Evolutionary conservation across 805 yeast genomes (phyloP).

Genomic region (Spathaspora gorwiae): DNA sequence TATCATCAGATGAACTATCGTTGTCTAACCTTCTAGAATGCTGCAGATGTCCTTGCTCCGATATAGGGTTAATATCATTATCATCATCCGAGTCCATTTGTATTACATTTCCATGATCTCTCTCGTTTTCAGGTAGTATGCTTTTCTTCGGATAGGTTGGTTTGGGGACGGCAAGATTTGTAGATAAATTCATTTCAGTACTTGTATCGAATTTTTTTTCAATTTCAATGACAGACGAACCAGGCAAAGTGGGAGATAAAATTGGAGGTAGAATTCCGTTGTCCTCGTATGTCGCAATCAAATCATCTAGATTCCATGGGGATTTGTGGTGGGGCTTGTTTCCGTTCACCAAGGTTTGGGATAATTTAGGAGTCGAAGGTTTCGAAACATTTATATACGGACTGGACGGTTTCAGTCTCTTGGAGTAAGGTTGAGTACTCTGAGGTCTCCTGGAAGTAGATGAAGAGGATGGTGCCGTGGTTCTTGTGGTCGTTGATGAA

Average conservation of each 20-base stretch:
- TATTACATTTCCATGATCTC: not conserved
- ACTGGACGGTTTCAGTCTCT: constrained; percentile 13
- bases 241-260: constrained; percentile 37
- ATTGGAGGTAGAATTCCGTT: constrained; percentile 32
- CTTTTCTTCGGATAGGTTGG: constrained; percentile 6
- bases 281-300: constrained; percentile 29
- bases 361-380: not conserved
- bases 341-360: constrained; percentile 1
- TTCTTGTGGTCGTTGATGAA: not conserved
- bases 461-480: not conserved
- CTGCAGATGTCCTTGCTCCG: no score
- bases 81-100: constrained; percentile 2
- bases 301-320: constrained; percentile 39
- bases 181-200: no score
- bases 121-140: not conserved
- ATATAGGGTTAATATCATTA: not conserved
- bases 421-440: no score
- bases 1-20: constrained; percentile 1
- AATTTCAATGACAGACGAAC: not conserved
- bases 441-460: not conserved
- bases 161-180: not conserved
- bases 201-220: not conserved
- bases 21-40: not conserved
- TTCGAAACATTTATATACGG: constrained; percentile 10
- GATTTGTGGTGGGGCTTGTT: not conserved